A percentile compares a stretch with the other conserved stretches of the same genome.
Evolutionary conservation across 305 asterid genomes (phyloP).

Genomic region (Fraxinus sp.): DNA sequence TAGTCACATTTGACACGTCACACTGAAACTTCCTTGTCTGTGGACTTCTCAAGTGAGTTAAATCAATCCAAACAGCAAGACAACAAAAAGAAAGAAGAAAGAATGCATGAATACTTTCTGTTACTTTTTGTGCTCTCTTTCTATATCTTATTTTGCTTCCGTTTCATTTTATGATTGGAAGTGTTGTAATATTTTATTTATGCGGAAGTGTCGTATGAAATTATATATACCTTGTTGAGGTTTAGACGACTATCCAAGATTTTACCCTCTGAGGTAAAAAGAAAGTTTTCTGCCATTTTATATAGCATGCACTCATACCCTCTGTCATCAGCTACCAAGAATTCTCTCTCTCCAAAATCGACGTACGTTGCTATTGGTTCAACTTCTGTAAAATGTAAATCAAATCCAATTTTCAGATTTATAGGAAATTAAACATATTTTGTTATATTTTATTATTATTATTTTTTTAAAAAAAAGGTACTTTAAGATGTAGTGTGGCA

Average conservation of each 20-base stretch:
- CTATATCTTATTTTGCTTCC: background rate
- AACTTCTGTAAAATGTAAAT: constrained; percentile 57
- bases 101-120: background rate
- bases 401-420: constrained; percentile 23
- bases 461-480: background rate
- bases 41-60: constrained; percentile 10
- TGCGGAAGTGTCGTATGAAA: background rate
- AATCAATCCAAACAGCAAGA: constrained; percentile 28
- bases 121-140: background rate
- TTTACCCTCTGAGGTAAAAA: constrained; percentile 35
- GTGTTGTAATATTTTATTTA: background rate
- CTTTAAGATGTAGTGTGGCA: background rate
- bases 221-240: constrained; percentile 38
- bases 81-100: constrained; percentile 19
- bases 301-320: constrained; percentile 46
- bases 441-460: background rate
- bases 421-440: background rate
- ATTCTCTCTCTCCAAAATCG: constrained; percentile 81
- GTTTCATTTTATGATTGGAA: background rate
- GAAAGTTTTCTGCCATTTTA: constrained; percentile 41
- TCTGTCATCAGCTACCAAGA: constrained; percentile 72
- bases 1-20: background rate
- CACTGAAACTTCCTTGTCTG: constrained; percentile 20
- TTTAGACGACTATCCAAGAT: constrained; percentile 39
- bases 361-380: constrained; percentile 87